Conservation (phyloP, 2,329 filamentous ascomycete genomes). For the Aspergillus sp. region DNA sequence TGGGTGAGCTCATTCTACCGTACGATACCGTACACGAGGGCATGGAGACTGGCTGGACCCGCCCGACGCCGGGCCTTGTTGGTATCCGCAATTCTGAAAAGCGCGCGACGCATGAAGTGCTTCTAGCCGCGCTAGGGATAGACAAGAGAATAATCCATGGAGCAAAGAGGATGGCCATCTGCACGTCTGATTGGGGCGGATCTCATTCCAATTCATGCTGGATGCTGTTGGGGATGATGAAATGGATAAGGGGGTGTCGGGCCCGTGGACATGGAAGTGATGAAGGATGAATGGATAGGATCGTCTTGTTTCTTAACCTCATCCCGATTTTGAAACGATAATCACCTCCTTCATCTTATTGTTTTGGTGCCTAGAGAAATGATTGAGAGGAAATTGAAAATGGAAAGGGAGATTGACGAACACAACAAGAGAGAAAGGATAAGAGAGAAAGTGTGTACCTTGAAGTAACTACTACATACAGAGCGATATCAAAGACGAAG, state of each 20-base stretch:
- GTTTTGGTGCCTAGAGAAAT: too few species aligned
- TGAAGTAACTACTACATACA: not conserved
- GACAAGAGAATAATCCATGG: slow-evolving; percentile 1
- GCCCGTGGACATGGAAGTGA: not conserved
- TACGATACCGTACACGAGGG: not conserved
- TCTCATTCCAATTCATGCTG: not conserved
- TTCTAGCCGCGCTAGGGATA: not conserved
- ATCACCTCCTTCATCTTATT: too few species aligned
- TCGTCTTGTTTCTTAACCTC: not conserved
- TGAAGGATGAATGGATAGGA: not conserved
- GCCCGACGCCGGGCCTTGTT: not conserved
- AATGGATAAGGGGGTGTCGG: not conserved
- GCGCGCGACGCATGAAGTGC: not conserved
- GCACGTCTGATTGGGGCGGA: slow-evolving; percentile 5
- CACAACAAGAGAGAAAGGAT: too few species aligned
- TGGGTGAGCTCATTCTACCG: not conserved
- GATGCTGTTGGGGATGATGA: slow-evolving; percentile 3
- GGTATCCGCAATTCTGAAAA: slow-evolving; percentile 4
- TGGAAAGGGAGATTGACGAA: too few species aligned
- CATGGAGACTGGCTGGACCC: slow-evolving; percentile 4
- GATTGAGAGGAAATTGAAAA: too few species aligned
- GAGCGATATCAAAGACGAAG: not conserved
- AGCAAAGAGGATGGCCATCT: not conserved
- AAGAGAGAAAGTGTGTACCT: too few species aligned
- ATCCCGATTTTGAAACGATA: too few species aligned